phyloP scores from a whole-genome alignment of 768 basidiomycete species.

The Xerocomellus chrysenteron region DNA sequence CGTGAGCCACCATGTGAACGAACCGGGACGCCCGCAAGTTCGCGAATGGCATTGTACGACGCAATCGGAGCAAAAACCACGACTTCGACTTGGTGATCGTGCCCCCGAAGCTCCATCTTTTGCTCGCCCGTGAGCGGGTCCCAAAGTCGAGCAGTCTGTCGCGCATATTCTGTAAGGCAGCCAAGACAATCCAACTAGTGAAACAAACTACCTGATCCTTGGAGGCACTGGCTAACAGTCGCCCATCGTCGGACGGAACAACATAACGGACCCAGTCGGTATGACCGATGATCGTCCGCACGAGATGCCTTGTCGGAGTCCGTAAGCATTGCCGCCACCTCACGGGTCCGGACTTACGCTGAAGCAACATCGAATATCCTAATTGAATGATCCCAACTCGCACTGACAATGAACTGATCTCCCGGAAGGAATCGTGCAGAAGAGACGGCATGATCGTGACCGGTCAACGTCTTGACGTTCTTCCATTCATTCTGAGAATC shows the following conservation, averaged over 20 bases:
- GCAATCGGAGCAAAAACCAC: constrained; percentile 76
- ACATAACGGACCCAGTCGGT: constrained; percentile 82
- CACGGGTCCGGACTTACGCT: constrained; percentile 52
- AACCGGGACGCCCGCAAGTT: constrained; percentile 72
- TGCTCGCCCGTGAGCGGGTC: constrained; percentile 71
- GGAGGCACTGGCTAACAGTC: constrained; percentile 74
- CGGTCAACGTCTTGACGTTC: constrained; percentile 81
- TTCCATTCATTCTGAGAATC: constrained; percentile 88
- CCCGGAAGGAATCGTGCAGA: constrained; percentile 82
- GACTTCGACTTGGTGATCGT: constrained; percentile 83
- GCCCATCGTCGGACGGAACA: constrained; percentile 67
- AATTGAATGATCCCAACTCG: constrained; percentile 86
- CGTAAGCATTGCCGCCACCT: constrained; percentile 8
- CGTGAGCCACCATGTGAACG: constrained; percentile 24
- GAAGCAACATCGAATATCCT: constrained; percentile 84
- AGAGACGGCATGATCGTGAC: constrained; percentile 91
- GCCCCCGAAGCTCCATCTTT: constrained; percentile 82
- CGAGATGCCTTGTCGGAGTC: constrained; percentile 53
- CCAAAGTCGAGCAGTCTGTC: constrained; percentile 75
- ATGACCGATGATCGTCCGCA: constrained; percentile 75
- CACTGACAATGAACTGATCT: constrained; percentile 80
- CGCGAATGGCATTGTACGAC: constrained; percentile 75
- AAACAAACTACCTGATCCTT: constrained; percentile 72
- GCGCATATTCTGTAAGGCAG: not conserved
- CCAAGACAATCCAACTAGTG: not conserved